Evolutionary conservation across 176 grass and related monocot genomes (phyloP).

Genomic region (Zizania latifolia): DNA sequence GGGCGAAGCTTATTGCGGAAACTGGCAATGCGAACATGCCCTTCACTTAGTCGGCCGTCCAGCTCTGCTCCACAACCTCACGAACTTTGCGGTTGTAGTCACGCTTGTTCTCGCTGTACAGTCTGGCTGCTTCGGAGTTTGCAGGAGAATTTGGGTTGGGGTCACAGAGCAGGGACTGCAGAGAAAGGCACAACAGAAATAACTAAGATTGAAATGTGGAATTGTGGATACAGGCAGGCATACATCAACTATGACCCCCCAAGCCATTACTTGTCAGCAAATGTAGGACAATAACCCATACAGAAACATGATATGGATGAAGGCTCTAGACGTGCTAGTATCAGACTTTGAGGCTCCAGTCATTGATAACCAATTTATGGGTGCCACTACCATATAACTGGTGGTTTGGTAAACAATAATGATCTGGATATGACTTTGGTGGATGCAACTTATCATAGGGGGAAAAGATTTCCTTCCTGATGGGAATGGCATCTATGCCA

Average conservation of each 20-base stretch:
- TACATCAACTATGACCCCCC: background rate
- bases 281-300: background rate
- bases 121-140: slow-evolving; percentile 82
- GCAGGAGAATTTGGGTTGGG: slow-evolving; percentile 91
- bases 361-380: background rate
- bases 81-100: slow-evolving; percentile 90
- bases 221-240: background rate
- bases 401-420: slow-evolving; percentile 15
- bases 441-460: background rate
- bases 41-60: slow-evolving; percentile 68
- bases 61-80: slow-evolving; percentile 89
- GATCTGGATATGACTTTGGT: background rate
- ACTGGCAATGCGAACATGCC: background rate
- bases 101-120: slow-evolving; percentile 88
- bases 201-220: background rate
- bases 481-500: background rate
- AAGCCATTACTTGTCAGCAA: background rate
- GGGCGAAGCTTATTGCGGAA: slow-evolving; percentile 25
- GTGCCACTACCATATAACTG: background rate
- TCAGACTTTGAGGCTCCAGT: background rate
- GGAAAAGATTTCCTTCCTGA: background rate
- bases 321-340: background rate
- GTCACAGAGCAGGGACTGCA: slow-evolving; percentile 83
- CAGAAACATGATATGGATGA: background rate
- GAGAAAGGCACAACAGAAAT: slow-evolving; percentile 9